phyloP scores from a whole-genome alignment of 768 basidiomycete species.

The Termitomyces sp. region DNA sequence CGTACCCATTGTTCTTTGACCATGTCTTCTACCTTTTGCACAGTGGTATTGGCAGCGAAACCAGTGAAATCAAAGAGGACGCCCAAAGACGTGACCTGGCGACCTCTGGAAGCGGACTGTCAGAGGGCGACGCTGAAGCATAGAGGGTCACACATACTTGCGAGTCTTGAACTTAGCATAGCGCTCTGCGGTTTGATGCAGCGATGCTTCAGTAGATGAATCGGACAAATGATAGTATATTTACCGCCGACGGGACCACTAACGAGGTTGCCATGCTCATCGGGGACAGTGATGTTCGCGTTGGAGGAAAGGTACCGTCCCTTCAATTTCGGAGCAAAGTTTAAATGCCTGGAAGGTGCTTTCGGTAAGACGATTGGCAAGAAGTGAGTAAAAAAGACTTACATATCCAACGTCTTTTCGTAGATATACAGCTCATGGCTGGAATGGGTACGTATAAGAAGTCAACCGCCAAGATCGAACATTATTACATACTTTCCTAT shows the following conservation, averaged over 20 bases:
- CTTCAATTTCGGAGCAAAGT: slow-evolving; percentile 56
- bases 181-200: slow-evolving; percentile 32
- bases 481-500: slow-evolving; percentile 67
- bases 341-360: slow-evolving; percentile 38
- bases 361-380: background rate
- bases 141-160: slow-evolving; percentile 37
- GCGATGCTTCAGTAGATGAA: background rate
- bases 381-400: slow-evolving; percentile 3
- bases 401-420: slow-evolving; percentile 64
- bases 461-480: slow-evolving; percentile 27
- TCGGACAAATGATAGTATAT: background rate
- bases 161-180: slow-evolving; percentile 70
- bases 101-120: slow-evolving; percentile 34
- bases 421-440: slow-evolving; percentile 85
- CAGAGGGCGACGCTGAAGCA: background rate
- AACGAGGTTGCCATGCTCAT: slow-evolving; percentile 24
- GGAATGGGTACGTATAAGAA: slow-evolving; percentile 23
- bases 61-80: slow-evolving; percentile 74
- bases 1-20: slow-evolving; percentile 72
- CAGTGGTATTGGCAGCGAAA: slow-evolving; percentile 65
- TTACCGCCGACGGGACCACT: slow-evolving; percentile 33
- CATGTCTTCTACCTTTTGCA: slow-evolving; percentile 73
- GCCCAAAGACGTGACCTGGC: slow-evolving; percentile 73
- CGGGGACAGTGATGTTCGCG: slow-evolving; percentile 69
- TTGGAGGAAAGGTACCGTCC: slow-evolving; percentile 83